These are phyloP conservation scores for Paraconiothyrium sp. DNA, from an alignment of 2,329 filamentous ascomycete species.

Conservation along the genomic window DNA sequence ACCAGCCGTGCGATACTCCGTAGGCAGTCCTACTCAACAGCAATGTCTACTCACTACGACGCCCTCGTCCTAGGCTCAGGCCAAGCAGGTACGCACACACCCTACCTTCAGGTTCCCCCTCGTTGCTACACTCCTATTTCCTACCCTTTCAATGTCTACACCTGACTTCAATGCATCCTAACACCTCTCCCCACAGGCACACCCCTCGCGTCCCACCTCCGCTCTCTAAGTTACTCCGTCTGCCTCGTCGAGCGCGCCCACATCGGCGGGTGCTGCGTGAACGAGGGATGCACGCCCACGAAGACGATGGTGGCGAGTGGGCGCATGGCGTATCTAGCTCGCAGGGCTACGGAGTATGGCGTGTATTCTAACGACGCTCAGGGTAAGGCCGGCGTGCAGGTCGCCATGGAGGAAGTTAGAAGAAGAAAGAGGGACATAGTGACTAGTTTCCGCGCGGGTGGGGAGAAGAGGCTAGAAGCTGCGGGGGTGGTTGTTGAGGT, in stretches of 20 bases:
- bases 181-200: slow-evolving; percentile 32
- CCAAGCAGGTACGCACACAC: slow-evolving; percentile 52
- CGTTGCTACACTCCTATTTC: too few relatives aligned
- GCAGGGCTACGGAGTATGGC: slow-evolving; percentile 58
- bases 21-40: neutral
- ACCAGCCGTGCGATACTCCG: neutral
- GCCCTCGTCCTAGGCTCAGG: slow-evolving; percentile 63
- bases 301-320: slow-evolving; percentile 67
- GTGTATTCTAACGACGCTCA: slow-evolving; percentile 39
- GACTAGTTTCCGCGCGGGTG: slow-evolving; percentile 59
- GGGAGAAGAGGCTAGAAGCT: slow-evolving; percentile 53
- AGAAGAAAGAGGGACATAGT: slow-evolving; percentile 66
- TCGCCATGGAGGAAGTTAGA: slow-evolving; percentile 62
- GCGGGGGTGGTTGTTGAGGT: slow-evolving; percentile 58
- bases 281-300: slow-evolving; percentile 66
- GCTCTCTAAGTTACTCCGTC: slow-evolving; percentile 56
- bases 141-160: too few relatives aligned
- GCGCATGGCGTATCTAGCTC: slow-evolving; percentile 58
- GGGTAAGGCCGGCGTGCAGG: slow-evolving; percentile 28
- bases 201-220: slow-evolving; percentile 60
- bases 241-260: slow-evolving; percentile 60
- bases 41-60: slow-evolving; percentile 39
- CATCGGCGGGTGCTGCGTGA: slow-evolving; percentile 64
- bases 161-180: too few relatives aligned
- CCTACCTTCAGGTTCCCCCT: too few relatives aligned